These are phyloP conservation scores for Kwoniella bestiolae DNA, from an alignment of 768 basidiomycete species.

Conservation along the genomic window DNA sequence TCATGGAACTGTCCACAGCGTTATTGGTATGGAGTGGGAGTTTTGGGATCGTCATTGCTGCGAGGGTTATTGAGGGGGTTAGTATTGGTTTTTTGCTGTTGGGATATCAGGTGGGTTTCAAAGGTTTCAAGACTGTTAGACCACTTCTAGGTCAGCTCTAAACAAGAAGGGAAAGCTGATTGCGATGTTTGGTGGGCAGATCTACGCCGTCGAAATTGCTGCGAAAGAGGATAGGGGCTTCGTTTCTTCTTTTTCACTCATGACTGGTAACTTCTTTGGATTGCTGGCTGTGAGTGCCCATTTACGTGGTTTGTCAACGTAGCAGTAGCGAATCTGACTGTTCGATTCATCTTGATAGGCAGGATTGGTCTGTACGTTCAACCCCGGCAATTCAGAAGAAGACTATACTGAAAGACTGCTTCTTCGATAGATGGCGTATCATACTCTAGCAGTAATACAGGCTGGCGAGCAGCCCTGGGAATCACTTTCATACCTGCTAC, in stretches of 20 bases:
- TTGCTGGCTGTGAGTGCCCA: conserved; percentile 30
- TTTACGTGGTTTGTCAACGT: too few species aligned
- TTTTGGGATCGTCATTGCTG: conserved; percentile 37
- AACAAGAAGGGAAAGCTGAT: too few species aligned
- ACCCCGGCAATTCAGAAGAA: not conserved
- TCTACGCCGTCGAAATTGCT: conserved; percentile 42
- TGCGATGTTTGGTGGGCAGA: too few species aligned
- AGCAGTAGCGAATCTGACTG: too few species aligned
- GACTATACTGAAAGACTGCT: conserved; percentile 1
- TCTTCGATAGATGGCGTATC: conserved; percentile 33
- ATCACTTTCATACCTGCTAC: conserved; percentile 43
- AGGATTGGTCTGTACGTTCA: conserved; percentile 34
- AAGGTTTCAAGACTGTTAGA: too few species aligned
- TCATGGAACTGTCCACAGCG: conserved; percentile 40
- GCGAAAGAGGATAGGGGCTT: conserved; percentile 45
- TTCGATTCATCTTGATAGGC: conserved; percentile 21
- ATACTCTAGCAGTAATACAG: conserved; percentile 29
- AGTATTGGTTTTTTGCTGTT: conserved; percentile 41
- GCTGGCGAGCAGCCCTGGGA: conserved; percentile 38
- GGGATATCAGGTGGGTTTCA: conserved; percentile 41
- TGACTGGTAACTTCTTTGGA: conserved; percentile 47
- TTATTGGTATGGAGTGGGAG: conserved; percentile 33
- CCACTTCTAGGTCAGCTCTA: too few species aligned
- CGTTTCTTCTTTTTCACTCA: conserved; percentile 38
- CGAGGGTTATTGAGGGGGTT: conserved; percentile 39